Conservation (phyloP, 352 stramenopile genomes). For the Aphanomyces cochlioides region DNA sequence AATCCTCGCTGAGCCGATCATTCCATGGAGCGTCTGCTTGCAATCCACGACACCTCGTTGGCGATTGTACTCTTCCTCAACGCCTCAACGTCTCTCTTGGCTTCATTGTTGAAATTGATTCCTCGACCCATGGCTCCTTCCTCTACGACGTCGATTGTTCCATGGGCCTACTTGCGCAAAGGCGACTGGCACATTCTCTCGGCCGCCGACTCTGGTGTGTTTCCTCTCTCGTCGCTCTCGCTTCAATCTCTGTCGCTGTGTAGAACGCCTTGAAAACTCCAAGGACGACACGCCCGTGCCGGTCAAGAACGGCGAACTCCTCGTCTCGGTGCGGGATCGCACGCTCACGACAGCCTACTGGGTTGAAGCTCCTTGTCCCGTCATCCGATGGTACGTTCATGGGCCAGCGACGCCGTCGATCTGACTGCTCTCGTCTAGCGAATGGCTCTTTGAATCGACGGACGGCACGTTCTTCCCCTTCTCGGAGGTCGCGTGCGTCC, state of each 20-base stretch:
- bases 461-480: constrained; percentile 52
- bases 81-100: too few species aligned
- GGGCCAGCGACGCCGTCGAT: not conserved
- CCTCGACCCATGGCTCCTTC: too few species aligned
- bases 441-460: constrained; percentile 56
- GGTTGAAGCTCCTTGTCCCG: constrained; percentile 59
- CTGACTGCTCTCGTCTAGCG: constrained; percentile 42
- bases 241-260: not conserved
- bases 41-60: too few species aligned
- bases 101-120: too few species aligned
- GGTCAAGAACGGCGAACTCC: constrained; percentile 76
- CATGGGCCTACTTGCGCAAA: constrained; percentile 26
- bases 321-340: constrained; percentile 76
- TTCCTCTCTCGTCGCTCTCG: not conserved
- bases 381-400: constrained; percentile 63
- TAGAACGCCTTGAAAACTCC: constrained; percentile 21
- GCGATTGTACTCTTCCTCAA: too few species aligned
- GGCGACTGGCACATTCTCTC: constrained; percentile 26
- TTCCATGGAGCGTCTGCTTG: too few species aligned
- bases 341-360: constrained; percentile 79
- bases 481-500: constrained; percentile 22
- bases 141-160: not conserved
- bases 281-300: constrained; percentile 39
- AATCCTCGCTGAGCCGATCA: too few species aligned
- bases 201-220: constrained; percentile 25